Evolutionary conservation across 306 rosid genomes (phyloP).

Genomic region (Sphenostylis stenocarpa): DNA sequence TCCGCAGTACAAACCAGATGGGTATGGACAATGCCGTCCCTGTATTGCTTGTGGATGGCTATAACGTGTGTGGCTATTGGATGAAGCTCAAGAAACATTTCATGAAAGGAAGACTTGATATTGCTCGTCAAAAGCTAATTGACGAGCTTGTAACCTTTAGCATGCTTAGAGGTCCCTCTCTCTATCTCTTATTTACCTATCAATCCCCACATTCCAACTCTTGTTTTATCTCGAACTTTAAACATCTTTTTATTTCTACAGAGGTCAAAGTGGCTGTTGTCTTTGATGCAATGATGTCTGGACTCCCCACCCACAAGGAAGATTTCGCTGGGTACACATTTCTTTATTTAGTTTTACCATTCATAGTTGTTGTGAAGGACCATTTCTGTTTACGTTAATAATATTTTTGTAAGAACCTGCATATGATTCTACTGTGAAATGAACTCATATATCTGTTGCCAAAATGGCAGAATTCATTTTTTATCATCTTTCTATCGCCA

Average conservation of each 20-base stretch:
- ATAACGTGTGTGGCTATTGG: conserved; percentile 96
- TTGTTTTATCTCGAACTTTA: not conserved
- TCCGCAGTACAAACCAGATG: conserved; percentile 71
- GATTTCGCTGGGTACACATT: conserved; percentile 65
- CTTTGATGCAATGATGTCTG: conserved; percentile 94
- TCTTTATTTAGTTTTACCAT: not conserved
- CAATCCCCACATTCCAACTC: not conserved
- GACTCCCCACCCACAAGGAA: conserved; percentile 84
- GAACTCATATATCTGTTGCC: not conserved
- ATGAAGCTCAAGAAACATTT: conserved; percentile 83
- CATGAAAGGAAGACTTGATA: conserved; percentile 65
- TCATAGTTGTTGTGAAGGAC: not conserved
- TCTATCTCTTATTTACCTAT: not conserved
- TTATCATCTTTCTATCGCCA: not conserved
- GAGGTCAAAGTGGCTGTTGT: conserved; percentile 91
- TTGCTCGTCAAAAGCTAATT: conserved; percentile 84
- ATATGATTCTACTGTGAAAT: not conserved
- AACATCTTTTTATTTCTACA: conserved; percentile 33
- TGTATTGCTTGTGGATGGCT: conserved; percentile 91
- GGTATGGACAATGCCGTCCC: conserved; percentile 72
- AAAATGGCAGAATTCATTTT: not conserved
- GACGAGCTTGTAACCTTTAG: conserved; percentile 82
- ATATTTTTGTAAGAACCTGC: not conserved
- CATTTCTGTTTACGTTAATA: conserved; percentile 8
- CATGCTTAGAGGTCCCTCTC: conserved; percentile 66